Evolutionary conservation across 2,329 filamentous ascomycete genomes (phyloP).

Genomic region (Sporothrix globosa): DNA sequence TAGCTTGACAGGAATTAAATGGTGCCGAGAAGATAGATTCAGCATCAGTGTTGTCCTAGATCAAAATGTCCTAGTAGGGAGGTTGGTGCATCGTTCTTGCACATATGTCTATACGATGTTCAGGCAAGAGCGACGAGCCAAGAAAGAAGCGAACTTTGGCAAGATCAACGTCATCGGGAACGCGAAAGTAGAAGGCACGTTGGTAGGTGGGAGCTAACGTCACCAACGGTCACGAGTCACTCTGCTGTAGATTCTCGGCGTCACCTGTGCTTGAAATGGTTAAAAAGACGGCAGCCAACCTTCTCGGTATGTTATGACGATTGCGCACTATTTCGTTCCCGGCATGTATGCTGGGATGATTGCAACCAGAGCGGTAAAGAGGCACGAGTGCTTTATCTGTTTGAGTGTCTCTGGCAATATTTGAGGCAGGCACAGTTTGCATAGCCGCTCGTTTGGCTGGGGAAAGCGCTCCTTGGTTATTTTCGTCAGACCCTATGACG

Average conservation of each 20-base stretch:
- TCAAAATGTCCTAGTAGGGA: background rate
- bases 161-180: slow-evolving; percentile 31
- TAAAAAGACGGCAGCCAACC: background rate
- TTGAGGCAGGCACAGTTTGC: slow-evolving; percentile 25
- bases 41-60: too few relatives aligned
- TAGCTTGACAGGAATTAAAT: background rate
- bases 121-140: slow-evolving; percentile 2
- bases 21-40: background rate
- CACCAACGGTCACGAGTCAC: slow-evolving; percentile 4
- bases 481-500: too few relatives aligned
- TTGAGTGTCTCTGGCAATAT: slow-evolving; percentile 23
- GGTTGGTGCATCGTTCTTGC: background rate
- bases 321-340: background rate
- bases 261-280: too few relatives aligned
- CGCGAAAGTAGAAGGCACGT: background rate
- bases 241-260: too few relatives aligned
- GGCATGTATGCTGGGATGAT: too few relatives aligned
- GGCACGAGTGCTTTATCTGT: background rate
- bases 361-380: too few relatives aligned
- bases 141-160: background rate
- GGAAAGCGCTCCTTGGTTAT: background rate
- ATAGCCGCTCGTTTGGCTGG: background rate
- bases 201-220: slow-evolving; percentile 25
- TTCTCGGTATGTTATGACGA: background rate
- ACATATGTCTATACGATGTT: too few relatives aligned